A percentile compares a stretch with the other conserved stretches of the same genome.
Evolutionary conservation across 441 rosid genomes (phyloP).

Genomic region (Lagerstroemia fauriei): DNA sequence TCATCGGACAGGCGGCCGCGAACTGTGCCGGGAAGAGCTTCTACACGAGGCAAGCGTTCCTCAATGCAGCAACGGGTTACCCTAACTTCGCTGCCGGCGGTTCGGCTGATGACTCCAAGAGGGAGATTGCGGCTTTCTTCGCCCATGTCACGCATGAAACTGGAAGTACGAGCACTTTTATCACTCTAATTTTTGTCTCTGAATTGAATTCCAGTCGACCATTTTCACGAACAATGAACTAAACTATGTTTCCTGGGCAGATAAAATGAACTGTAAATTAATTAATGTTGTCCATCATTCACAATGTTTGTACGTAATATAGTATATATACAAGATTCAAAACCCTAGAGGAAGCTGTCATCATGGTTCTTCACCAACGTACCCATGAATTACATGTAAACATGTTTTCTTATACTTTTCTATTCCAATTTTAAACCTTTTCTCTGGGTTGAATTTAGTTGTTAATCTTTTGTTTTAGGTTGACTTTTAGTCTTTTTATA

Average conservation of each 20-base stretch:
- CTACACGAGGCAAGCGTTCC: slow-evolving; percentile 36
- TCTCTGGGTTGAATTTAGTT: too few relatives aligned
- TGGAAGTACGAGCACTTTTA: slow-evolving; percentile 33
- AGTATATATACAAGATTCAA: too few relatives aligned
- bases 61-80: slow-evolving; percentile 23
- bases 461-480: too few relatives aligned
- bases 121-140: slow-evolving; percentile 52
- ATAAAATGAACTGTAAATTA: neutral
- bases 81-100: slow-evolving; percentile 18
- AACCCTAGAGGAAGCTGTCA: too few relatives aligned
- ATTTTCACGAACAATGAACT: neutral
- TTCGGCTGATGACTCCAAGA: slow-evolving; percentile 34
- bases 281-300: neutral
- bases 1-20: slow-evolving; percentile 30
- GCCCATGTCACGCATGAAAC: slow-evolving; percentile 53
- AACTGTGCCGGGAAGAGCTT: slow-evolving; percentile 42
- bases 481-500: too few relatives aligned
- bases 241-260: neutral
- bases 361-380: too few relatives aligned
- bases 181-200: neutral
- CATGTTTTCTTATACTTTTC: too few relatives aligned
- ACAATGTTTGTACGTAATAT: too few relatives aligned
- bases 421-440: too few relatives aligned
- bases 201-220: neutral
- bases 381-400: too few relatives aligned